phyloP scores from a whole-genome alignment of 176 grass and related monocot genomes.

The Aegilops sharonensis region DNA sequence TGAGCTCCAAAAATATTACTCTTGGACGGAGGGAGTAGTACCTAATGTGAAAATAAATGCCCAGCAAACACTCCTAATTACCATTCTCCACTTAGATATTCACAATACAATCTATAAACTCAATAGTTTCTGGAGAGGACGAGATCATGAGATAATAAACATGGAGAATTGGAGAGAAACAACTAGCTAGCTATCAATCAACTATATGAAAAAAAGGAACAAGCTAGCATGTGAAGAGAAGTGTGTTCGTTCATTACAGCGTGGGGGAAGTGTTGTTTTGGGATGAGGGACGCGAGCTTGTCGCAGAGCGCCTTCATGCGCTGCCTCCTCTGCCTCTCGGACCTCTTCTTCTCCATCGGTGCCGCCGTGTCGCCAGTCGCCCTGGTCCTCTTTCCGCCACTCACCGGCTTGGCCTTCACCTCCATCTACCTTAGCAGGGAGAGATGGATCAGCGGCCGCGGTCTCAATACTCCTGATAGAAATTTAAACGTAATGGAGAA shows the following conservation, averaged over 20 bases:
- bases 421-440: background rate
- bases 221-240: too few relatives aligned
- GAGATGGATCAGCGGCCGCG: background rate
- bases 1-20: too few relatives aligned
- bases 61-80: too few relatives aligned
- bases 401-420: background rate
- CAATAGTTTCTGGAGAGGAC: too few relatives aligned
- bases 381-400: background rate
- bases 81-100: too few relatives aligned
- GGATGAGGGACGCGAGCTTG: constrained; percentile 64
- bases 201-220: background rate
- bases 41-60: too few relatives aligned
- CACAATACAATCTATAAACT: too few relatives aligned
- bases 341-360: constrained; percentile 50
- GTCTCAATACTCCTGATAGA: background rate
- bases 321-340: constrained; percentile 55
- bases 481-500: background rate
- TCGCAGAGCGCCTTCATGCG: constrained; percentile 62
- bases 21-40: too few relatives aligned
- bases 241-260: background rate
- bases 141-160: too few relatives aligned
- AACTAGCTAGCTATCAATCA: background rate
- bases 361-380: background rate
- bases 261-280: constrained; percentile 35
- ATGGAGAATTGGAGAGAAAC: too few relatives aligned